Evolutionary conservation across 768 basidiomycete species (phyloP).

Genomic region (Lactarius quietus): DNA sequence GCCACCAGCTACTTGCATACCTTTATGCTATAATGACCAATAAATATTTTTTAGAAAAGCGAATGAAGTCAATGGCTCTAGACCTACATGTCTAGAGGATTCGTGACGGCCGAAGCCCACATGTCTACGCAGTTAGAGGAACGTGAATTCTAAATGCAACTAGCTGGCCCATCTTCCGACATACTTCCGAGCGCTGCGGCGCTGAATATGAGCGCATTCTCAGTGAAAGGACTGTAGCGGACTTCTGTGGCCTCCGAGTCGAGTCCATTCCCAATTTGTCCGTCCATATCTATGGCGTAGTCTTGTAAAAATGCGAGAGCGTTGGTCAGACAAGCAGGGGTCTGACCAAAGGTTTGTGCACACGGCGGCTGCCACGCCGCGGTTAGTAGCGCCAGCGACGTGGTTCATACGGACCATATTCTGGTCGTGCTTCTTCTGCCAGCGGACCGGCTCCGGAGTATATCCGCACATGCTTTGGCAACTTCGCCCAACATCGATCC

Average conservation of each 20-base stretch:
- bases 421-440: not conserved
- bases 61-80: not conserved
- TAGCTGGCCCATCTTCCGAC: not conserved
- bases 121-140: constrained; percentile 30
- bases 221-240: constrained; percentile 1
- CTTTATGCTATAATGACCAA: constrained; percentile 29
- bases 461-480: constrained; percentile 10
- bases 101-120: constrained; percentile 35
- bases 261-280: not conserved
- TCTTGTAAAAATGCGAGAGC: not conserved
- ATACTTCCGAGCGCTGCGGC: constrained; percentile 19
- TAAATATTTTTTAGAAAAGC: not conserved
- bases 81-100: constrained; percentile 37
- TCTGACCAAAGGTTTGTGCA: not conserved
- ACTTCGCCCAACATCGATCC: not conserved
- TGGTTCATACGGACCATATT: not conserved
- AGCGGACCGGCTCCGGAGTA: not conserved
- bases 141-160: not conserved
- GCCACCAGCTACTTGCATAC: constrained; percentile 15
- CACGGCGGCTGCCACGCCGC: not conserved
- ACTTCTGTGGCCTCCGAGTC: not conserved
- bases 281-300: not conserved
- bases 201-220: constrained; percentile 18
- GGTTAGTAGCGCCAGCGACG: not conserved
- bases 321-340: not conserved